Evolutionary conservation across 2,329 filamentous ascomycete species (phyloP).

Genomic region (Aspergillus sp.): DNA sequence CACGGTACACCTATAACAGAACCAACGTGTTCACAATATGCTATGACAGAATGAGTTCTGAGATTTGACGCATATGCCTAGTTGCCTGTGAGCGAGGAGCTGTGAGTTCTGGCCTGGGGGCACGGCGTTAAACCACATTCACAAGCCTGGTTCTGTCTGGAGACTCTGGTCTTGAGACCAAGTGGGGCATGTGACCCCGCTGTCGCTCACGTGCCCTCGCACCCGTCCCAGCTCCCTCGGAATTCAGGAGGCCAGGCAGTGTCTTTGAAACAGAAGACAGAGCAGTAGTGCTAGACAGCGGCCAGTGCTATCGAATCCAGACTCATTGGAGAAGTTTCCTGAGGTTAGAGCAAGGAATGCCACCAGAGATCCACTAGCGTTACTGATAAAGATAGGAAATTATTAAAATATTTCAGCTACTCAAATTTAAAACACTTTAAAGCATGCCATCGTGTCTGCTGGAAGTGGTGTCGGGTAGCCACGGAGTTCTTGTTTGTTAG

Average conservation of each 20-base stretch:
- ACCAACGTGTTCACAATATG: neutral
- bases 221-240: neutral
- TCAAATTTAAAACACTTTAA: neutral
- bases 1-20: constrained; percentile 1
- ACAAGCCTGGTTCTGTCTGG: neutral
- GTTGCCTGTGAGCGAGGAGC: neutral
- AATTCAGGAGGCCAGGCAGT: neutral
- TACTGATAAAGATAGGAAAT: neutral
- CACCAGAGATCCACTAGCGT: neutral
- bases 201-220: neutral
- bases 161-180: neutral
- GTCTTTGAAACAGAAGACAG: neutral
- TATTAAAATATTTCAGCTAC: neutral
- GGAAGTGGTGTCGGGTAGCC: neutral
- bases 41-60: neutral
- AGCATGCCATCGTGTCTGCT: constrained; percentile 1
- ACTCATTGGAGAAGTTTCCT: neutral
- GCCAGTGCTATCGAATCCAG: neutral
- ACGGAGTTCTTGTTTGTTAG: constrained; percentile 1
- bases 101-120: neutral
- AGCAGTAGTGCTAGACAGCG: neutral
- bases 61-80: neutral
- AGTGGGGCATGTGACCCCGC: too few relatives aligned
- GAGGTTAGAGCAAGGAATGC: neutral
- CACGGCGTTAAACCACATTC: neutral